Percentiles rank a stretch among this genome's conserved stretches.
phyloP scores from a whole-genome alignment of 345 rosid genomes.

The Ricinus communis region DNA sequence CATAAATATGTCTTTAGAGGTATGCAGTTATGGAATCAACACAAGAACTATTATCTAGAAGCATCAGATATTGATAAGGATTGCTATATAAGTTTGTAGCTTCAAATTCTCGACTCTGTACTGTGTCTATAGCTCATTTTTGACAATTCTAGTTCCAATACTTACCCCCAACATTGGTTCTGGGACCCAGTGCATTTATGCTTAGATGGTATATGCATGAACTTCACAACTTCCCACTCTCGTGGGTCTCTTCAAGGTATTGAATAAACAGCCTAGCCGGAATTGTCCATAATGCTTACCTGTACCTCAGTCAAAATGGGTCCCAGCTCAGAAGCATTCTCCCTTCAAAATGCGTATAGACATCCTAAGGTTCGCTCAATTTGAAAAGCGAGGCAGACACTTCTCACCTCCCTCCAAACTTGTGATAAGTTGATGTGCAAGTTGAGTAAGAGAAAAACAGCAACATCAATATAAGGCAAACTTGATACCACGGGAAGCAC shows the following conservation, averaged over 20 bases:
- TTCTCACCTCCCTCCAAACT: conserved; percentile 13
- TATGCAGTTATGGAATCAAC: not conserved
- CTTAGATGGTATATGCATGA: conserved; percentile 15
- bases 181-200: conserved; percentile 4
- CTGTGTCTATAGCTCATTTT: not conserved
- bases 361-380: conserved; percentile 13
- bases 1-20: not conserved
- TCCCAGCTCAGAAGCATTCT: conserved; percentile 10
- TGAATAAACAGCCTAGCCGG: not conserved
- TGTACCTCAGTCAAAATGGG: conserved; percentile 16
- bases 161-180: not conserved
- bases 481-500: not conserved
- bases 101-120: not conserved
- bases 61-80: too few species aligned
- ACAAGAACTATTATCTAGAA: not conserved
- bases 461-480: not conserved
- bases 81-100: not conserved
- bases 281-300: not conserved
- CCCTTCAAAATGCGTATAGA: conserved; percentile 12
- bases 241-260: conserved; percentile 8
- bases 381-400: conserved; percentile 6
- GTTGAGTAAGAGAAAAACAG: not conserved
- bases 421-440: conserved; percentile 15
- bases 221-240: not conserved
- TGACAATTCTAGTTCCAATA: not conserved